Percentiles rank a stretch among this genome's conserved stretches.
These are phyloP conservation scores for Hymenochaete sp. DNA, from an alignment of 1,284 basidiomycete species.

Conservation along the genomic window DNA sequence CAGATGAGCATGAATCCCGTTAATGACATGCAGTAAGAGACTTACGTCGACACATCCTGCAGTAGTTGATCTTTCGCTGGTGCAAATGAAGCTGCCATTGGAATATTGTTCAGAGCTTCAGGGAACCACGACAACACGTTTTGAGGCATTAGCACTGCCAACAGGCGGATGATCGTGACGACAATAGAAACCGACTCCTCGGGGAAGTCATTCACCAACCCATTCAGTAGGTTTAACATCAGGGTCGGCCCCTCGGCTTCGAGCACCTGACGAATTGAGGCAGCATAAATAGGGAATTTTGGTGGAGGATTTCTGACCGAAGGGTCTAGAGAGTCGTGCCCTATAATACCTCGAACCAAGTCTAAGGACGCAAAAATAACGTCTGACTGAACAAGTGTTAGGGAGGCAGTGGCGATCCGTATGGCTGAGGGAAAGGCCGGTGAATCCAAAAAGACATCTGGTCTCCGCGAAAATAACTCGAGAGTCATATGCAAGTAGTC, in stretches of 20 bases:
- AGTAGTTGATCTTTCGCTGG: conserved; percentile 73
- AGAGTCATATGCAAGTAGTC: conserved; percentile 85
- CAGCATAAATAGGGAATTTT: conserved; percentile 56
- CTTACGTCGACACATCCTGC: conserved; percentile 63
- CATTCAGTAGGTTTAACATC: conserved; percentile 63
- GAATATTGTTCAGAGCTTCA: conserved; percentile 62
- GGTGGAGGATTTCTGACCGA: conserved; percentile 41
- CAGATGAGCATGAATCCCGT: neutral
- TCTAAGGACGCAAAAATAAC: conserved; percentile 78
- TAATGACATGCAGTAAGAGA: conserved; percentile 18
- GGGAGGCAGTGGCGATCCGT: conserved; percentile 63
- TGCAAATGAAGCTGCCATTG: conserved; percentile 51
- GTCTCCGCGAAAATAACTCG: conserved; percentile 59
- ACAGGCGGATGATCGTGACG: conserved; percentile 67
- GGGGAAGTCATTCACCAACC: conserved; percentile 80
- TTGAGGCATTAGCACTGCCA: conserved; percentile 58
- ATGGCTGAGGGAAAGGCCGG: conserved; percentile 69
- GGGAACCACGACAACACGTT: conserved; percentile 70
- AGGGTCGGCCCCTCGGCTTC: conserved; percentile 71
- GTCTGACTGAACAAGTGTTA: conserved; percentile 75
- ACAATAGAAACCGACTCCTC: conserved; percentile 75
- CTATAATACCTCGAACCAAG: conserved; percentile 65
- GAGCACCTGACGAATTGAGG: conserved; percentile 59
- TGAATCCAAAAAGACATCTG: conserved; percentile 73
- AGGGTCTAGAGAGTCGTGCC: conserved; percentile 57